Percentiles rank a stretch among this genome's conserved stretches.
Evolutionary conservation across 2,329 filamentous ascomycete species (phyloP).

Genomic region (Xylariomycetidae sp.): DNA sequence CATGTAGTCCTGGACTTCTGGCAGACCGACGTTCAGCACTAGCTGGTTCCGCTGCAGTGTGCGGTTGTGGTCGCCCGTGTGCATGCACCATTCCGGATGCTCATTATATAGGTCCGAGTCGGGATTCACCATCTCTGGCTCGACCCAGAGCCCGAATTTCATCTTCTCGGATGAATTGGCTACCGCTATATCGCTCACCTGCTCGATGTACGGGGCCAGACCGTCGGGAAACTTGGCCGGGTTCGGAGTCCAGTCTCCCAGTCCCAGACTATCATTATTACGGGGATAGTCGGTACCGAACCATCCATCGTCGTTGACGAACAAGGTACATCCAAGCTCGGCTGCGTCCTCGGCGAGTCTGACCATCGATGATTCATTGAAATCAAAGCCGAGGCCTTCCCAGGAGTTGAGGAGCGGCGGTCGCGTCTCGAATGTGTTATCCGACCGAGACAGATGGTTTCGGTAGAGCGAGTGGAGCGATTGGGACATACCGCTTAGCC

Average conservation of each 20-base stretch:
- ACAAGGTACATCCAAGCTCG: slow-evolving; percentile 55
- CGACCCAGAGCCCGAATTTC: slow-evolving; percentile 62
- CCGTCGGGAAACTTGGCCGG: slow-evolving; percentile 55
- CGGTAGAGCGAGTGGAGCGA: slow-evolving; percentile 58
- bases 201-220: slow-evolving; percentile 44
- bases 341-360: slow-evolving; percentile 52
- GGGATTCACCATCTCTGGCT: slow-evolving; percentile 64
- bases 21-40: slow-evolving; percentile 55
- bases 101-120: slow-evolving; percentile 56
- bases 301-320: slow-evolving; percentile 65
- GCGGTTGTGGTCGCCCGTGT: slow-evolving; percentile 51
- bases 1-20: slow-evolving; percentile 60
- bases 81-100: slow-evolving; percentile 61
- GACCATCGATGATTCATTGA: slow-evolving; percentile 52
- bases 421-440: slow-evolving; percentile 46
- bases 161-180: slow-evolving; percentile 43
- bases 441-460: slow-evolving; percentile 50
- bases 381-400: slow-evolving; percentile 58
- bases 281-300: slow-evolving; percentile 61
- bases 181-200: slow-evolving; percentile 45
- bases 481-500: slow-evolving; percentile 58
- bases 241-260: slow-evolving; percentile 62
- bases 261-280: slow-evolving; percentile 49
- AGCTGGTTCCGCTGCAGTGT: slow-evolving; percentile 55
- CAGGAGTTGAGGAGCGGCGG: slow-evolving; percentile 59